Conservation (phyloP, 176 grass and related monocot genomes). For the Cocos nucifera region DNA sequence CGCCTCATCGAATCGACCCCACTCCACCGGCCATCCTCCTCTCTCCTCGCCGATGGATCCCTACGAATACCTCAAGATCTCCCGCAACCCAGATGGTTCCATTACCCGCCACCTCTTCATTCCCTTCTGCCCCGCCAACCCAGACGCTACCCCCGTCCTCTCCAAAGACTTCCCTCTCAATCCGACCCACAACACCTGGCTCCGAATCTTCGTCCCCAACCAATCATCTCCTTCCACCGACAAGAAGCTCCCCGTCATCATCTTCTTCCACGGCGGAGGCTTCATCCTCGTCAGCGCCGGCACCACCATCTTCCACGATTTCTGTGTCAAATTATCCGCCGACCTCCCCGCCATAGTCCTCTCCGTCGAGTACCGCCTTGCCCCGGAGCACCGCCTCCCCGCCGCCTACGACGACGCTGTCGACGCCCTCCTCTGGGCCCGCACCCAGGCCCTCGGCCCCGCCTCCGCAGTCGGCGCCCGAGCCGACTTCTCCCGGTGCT, state of each 20-base stretch:
- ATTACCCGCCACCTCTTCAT: conserved; percentile 26
- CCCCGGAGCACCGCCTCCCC: conserved; percentile 77
- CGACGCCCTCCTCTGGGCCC: conserved; percentile 51
- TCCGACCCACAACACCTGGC: conserved; percentile 28
- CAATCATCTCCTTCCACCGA: neutral
- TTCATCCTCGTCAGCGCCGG: conserved; percentile 67
- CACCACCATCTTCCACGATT: conserved; percentile 45
- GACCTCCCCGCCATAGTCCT: conserved; percentile 43
- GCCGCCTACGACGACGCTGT: conserved; percentile 73
- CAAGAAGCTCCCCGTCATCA: conserved; percentile 31
- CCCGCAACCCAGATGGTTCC: conserved; percentile 52
- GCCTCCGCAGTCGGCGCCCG: conserved; percentile 2
- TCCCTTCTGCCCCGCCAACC: conserved; percentile 23
- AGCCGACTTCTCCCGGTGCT: conserved; percentile 37
- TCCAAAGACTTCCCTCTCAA: conserved; percentile 62
- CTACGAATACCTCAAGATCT: conserved; percentile 68
- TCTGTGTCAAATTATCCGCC: conserved; percentile 35
- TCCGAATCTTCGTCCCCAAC: conserved; percentile 73
- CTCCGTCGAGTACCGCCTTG: conserved; percentile 76
- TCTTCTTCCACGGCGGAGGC: conserved; percentile 79
- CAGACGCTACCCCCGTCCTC: conserved; percentile 27
- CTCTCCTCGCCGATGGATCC: conserved; percentile 52
- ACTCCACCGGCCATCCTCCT: too few relatives aligned
- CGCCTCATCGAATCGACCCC: too few relatives aligned
- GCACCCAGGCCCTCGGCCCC: neutral